Conservation (phyloP, 164 flowering plant genomes). For the Akebia trifoliata region DNA sequence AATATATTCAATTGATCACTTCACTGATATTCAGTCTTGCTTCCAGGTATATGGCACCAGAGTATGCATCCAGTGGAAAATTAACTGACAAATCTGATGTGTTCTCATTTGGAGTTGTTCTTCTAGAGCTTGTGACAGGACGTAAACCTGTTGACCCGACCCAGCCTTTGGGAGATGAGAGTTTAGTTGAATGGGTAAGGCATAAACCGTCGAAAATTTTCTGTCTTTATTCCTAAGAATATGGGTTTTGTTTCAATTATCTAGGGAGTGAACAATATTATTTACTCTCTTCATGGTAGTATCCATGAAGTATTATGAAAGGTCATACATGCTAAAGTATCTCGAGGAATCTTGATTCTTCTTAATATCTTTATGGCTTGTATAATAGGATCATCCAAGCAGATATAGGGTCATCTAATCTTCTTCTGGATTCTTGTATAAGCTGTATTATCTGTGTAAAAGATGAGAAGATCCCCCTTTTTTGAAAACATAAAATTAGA, state of each 20-base stretch:
- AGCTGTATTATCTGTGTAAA: no score
- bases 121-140: slow-evolving; percentile 70
- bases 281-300: no score
- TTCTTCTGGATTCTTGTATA: no score
- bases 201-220: not conserved
- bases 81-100: slow-evolving; percentile 78
- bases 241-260: not conserved
- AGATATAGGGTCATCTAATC: no score
- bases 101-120: slow-evolving; percentile 74
- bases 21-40: slow-evolving; percentile 6
- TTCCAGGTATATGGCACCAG: slow-evolving; percentile 77
- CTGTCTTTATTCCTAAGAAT: not conserved
- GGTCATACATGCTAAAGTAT: no score
- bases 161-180: slow-evolving; percentile 60
- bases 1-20: slow-evolving; percentile 1
- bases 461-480: no score
- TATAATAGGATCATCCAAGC: no score
- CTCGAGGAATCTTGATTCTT: no score
- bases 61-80: slow-evolving; percentile 79
- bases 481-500: no score
- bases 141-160: slow-evolving; percentile 56
- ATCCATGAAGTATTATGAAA: no score
- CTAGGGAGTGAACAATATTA: no score
- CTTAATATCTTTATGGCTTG: no score
- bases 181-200: slow-evolving; percentile 77